These are phyloP conservation scores for Yarrowia alimentaria DNA, from an alignment of 805 yeast genomes.

Conservation along the genomic window DNA sequence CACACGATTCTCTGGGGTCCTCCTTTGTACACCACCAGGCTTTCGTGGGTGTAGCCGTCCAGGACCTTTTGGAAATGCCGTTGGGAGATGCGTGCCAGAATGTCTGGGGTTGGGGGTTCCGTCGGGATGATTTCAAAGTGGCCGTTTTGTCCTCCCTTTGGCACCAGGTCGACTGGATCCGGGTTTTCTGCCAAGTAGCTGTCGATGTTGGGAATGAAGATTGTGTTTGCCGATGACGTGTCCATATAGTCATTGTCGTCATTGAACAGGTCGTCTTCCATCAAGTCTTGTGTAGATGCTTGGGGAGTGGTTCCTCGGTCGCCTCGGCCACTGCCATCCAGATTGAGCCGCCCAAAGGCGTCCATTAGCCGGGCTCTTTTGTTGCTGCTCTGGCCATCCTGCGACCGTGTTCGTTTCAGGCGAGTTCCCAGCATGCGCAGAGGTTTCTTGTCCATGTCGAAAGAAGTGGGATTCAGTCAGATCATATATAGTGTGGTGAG, in stretches of 20 bases:
- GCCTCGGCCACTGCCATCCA: conserved; percentile 13
- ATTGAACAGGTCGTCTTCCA: conserved; percentile 9
- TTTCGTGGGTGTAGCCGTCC: conserved; percentile 16
- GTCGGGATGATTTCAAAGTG: conserved; percentile 16
- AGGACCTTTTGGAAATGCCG: conserved; percentile 14
- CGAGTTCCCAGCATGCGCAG: conserved; percentile 23
- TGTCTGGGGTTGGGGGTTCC: conserved; percentile 14
- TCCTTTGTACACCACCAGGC: conserved; percentile 9
- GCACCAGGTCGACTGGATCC: conserved; percentile 16
- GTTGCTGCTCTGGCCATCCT: background rate
- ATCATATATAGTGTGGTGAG: too few species aligned
- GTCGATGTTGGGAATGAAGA: conserved; percentile 35
- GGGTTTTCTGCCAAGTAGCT: conserved; percentile 31
- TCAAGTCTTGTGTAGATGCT: background rate
- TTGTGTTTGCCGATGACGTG: conserved; percentile 30
- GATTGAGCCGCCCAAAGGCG: conserved; percentile 16
- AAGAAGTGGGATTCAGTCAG: background rate
- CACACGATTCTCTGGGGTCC: conserved; percentile 12
- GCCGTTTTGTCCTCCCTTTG: conserved; percentile 3
- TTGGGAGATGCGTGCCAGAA: conserved; percentile 14
- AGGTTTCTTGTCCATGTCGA: conserved; percentile 14
- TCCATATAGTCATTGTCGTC: conserved; percentile 31
- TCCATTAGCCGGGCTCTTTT: conserved; percentile 5
- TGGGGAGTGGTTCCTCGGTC: too few species aligned
- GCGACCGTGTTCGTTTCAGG: conserved; percentile 16